A percentile compares a stretch with the other conserved stretches of the same genome.
phyloP scores from a whole-genome alignment of 1,139 yeast species.

The Saccharomyces hybrid region DNA sequence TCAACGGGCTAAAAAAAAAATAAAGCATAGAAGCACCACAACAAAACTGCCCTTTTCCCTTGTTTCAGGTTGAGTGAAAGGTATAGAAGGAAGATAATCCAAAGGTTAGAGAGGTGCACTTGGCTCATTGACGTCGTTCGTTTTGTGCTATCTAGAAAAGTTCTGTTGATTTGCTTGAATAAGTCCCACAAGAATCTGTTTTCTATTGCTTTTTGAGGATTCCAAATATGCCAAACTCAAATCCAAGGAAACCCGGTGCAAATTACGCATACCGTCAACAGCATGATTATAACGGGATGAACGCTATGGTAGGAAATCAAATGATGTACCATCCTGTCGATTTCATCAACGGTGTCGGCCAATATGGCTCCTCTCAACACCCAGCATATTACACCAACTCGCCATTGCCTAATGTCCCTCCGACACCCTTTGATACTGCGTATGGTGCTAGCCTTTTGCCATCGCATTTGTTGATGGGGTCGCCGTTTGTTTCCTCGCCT shows the following conservation, averaged over 20 bases:
- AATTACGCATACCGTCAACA: background rate
- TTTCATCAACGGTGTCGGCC: background rate
- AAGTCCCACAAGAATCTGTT: background rate
- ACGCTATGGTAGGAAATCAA: slow-evolving; percentile 1
- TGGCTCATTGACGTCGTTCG: background rate
- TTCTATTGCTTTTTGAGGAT: background rate
- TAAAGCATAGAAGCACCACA: background rate
- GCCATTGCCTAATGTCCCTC: slow-evolving; percentile 32
- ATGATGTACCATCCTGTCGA: background rate
- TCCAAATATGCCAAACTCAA: background rate
- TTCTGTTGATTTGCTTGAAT: background rate
- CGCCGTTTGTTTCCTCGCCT: slow-evolving; percentile 55
- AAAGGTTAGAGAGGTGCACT: background rate
- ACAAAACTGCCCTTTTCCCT: background rate
- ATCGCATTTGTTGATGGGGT: slow-evolving; percentile 55
- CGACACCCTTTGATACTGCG: slow-evolving; percentile 46
- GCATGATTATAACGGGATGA: background rate
- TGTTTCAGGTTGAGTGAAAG: background rate
- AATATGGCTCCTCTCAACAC: slow-evolving; percentile 11
- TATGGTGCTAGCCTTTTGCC: slow-evolving; percentile 65
- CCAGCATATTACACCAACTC: slow-evolving; percentile 11
- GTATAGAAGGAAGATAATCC: background rate
- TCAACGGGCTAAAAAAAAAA: background rate
- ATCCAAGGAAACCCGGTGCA: background rate
- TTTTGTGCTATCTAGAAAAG: background rate